A percentile compares a stretch with the other conserved stretches of the same genome.
phyloP scores from a whole-genome alignment of 345 rosid species.

The Bruguiera parviflora region DNA sequence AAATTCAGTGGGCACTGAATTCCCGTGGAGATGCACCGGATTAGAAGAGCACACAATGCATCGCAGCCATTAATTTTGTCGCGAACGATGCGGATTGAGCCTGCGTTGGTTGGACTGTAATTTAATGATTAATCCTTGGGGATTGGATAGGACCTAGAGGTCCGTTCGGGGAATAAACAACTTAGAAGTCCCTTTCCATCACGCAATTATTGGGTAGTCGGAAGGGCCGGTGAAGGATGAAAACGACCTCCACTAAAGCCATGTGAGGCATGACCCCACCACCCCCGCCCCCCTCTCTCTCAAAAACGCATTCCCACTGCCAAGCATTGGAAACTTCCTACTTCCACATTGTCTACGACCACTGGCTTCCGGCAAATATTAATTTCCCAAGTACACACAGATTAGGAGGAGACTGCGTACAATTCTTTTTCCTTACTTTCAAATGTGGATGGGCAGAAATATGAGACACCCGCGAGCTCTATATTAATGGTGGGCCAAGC shows the following conservation, averaged over 20 bases:
- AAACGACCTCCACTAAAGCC: constrained; percentile 27
- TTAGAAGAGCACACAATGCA: background rate
- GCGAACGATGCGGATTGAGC: background rate
- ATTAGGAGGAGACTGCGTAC: too few species aligned
- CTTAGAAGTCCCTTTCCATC: constrained; percentile 14
- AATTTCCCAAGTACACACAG: too few species aligned
- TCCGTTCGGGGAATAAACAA: background rate
- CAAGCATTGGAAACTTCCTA: background rate
- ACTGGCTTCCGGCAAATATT: background rate
- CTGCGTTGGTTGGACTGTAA: too few species aligned
- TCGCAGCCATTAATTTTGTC: background rate
- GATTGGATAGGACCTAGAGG: too few species aligned
- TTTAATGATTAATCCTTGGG: too few species aligned
- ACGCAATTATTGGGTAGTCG: constrained; percentile 19
- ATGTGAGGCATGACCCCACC: constrained; percentile 14
- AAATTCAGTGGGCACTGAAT: too few species aligned
- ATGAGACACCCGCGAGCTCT: too few species aligned
- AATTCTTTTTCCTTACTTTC: too few species aligned
- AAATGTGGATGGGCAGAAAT: too few species aligned
- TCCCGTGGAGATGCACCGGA: too few species aligned
- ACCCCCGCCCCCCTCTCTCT: background rate
- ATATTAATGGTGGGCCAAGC: too few species aligned
- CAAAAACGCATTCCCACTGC: background rate
- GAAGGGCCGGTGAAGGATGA: constrained; percentile 9
- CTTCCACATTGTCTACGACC: background rate